Conservation (phyloP, 2,329 filamentous ascomycete genomes). For the Xylariaceae sp. region DNA sequence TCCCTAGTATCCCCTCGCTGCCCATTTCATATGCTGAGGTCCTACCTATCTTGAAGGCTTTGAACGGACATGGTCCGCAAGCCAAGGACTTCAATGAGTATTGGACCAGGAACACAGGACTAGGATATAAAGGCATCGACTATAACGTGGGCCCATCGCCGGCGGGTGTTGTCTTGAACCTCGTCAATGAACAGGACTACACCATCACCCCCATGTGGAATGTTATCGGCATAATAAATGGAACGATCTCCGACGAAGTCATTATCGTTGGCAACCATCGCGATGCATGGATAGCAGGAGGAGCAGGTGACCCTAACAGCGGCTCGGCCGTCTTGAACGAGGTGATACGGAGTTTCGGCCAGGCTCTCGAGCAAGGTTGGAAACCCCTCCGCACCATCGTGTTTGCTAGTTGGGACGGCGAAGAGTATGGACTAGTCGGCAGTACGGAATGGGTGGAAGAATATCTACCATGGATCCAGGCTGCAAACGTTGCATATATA, state of each 20-base stretch:
- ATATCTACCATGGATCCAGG: constrained; percentile 73
- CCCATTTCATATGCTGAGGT: constrained; percentile 88
- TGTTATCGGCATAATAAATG: constrained; percentile 88
- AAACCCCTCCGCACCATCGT: constrained; percentile 86
- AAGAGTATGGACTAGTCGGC: constrained; percentile 82
- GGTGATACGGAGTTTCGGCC: constrained; percentile 68
- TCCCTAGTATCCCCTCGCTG: constrained; percentile 82
- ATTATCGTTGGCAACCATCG: constrained; percentile 89
- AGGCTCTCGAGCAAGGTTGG: constrained; percentile 68
- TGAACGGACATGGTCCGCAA: constrained; percentile 83
- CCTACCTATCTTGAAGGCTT: constrained; percentile 77
- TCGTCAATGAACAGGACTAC: constrained; percentile 77
- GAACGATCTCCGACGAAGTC: constrained; percentile 78
- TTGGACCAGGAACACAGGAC: constrained; percentile 68
- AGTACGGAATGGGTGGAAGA: constrained; percentile 94
- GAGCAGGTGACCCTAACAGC: constrained; percentile 76
- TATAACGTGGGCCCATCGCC: constrained; percentile 86
- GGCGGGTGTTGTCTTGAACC: constrained; percentile 64
- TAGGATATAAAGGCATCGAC: constrained; percentile 74
- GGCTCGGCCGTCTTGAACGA: constrained; percentile 78
- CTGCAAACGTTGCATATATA: constrained; percentile 73
- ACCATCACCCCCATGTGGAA: constrained; percentile 82
- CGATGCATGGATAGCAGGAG: constrained; percentile 84
- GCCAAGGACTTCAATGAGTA: constrained; percentile 67
- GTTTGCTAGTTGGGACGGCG: constrained; percentile 78